These are phyloP conservation scores for Pestalotiopsis sp. DNA, from an alignment of 2,329 filamentous ascomycete genomes.

Conservation along the genomic window DNA sequence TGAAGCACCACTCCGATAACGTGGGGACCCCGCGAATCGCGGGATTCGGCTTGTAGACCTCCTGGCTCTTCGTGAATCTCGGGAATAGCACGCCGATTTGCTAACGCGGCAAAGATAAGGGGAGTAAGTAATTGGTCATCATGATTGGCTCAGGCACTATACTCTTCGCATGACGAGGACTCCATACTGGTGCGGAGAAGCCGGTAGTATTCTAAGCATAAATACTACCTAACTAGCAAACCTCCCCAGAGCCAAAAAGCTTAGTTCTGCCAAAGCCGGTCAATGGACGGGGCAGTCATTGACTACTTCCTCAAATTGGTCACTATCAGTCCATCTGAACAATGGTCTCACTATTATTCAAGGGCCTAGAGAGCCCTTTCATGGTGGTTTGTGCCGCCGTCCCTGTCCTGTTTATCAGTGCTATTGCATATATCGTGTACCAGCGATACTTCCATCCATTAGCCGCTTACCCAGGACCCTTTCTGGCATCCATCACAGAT, in stretches of 20 bases:
- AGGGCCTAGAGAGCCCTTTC: neutral
- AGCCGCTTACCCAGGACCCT: neutral
- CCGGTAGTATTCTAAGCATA: neutral
- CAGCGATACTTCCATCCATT: constrained; percentile 4
- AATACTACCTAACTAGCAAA: neutral
- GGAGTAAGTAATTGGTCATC: neutral
- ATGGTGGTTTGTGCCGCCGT: neutral
- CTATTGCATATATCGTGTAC: neutral
- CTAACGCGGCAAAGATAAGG: neutral
- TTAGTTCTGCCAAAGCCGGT: neutral
- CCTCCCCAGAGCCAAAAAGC: neutral
- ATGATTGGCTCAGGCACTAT: neutral
- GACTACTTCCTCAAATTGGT: neutral
- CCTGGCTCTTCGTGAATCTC: neutral
- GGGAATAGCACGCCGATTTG: neutral
- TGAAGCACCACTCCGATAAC: neutral
- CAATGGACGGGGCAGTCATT: neutral
- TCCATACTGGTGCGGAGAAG: neutral
- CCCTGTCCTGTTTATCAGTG: neutral
- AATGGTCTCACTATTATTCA: neutral
- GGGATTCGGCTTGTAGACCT: neutral
- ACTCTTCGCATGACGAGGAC: neutral
- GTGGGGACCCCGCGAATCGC: neutral
- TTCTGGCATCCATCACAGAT: neutral
- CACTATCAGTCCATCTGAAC: neutral